phyloP scores from a whole-genome alignment of 495 filamentous ascomycete species.

The Durotheca rogersii region DNA sequence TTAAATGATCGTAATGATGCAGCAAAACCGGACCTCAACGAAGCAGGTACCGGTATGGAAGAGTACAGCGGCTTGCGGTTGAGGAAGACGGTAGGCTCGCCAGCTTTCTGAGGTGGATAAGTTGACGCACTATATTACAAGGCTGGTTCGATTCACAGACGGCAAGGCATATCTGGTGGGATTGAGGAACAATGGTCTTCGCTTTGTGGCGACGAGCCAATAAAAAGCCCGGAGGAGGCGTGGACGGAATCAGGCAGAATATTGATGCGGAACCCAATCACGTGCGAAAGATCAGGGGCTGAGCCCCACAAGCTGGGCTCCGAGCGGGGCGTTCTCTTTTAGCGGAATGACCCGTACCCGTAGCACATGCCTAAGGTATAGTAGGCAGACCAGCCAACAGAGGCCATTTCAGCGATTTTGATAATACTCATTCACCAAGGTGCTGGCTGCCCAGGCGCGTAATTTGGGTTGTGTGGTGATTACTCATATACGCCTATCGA shows the following conservation, averaged over 20 bases:
- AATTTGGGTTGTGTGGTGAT: too few species aligned
- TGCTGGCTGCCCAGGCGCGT: too few species aligned
- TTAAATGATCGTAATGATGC: background rate
- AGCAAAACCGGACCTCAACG: background rate
- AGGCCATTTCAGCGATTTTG: too few species aligned
- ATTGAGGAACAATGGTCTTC: background rate
- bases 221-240: background rate
- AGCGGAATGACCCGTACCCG: too few species aligned
- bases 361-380: too few species aligned
- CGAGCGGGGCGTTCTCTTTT: slow-evolving; percentile 7
- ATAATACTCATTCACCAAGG: too few species aligned
- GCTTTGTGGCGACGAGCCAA: background rate
- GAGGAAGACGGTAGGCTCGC: slow-evolving; percentile 8
- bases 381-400: too few species aligned
- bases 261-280: background rate
- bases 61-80: background rate
- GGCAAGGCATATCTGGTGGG: background rate
- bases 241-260: background rate
- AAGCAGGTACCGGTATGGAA: background rate
- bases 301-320: background rate
- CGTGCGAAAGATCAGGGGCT: background rate
- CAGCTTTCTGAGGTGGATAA: too few species aligned
- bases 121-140: too few species aligned
- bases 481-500: too few species aligned
- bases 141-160: too few species aligned